A percentile compares a stretch with the other conserved stretches of the same genome.
These are phyloP conservation scores for Auricularia sp. DNA, from an alignment of 768 basidiomycete genomes.

Conservation along the genomic window DNA sequence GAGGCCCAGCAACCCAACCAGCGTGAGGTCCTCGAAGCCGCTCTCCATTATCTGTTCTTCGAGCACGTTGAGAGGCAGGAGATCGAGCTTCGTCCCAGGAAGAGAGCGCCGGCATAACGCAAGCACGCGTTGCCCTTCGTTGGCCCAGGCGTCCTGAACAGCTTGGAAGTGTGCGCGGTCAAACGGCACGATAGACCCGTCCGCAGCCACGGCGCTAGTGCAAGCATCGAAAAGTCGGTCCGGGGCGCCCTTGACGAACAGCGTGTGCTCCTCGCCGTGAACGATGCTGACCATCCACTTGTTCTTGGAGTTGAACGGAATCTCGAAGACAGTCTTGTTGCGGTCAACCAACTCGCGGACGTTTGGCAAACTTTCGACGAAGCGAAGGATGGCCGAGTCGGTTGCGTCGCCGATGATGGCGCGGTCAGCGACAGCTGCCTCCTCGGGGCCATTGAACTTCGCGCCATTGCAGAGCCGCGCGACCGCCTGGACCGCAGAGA, in stretches of 20 bases:
- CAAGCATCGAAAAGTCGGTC: constrained; percentile 41
- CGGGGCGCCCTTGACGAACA: constrained; percentile 49
- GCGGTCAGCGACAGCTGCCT: constrained; percentile 23
- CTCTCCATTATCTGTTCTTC: constrained; percentile 31
- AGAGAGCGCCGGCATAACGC: constrained; percentile 29
- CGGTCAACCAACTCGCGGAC: constrained; percentile 14
- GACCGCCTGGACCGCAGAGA: constrained; percentile 27
- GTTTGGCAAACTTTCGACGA: constrained; percentile 27
- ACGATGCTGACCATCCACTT: constrained; percentile 49
- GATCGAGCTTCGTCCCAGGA: constrained; percentile 16
- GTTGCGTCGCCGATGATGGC: constrained; percentile 39
- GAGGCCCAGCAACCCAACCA: constrained; percentile 50
- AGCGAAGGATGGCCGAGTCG: constrained; percentile 45
- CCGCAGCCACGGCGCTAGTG: constrained; percentile 15
- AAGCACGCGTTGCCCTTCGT: constrained; percentile 51
- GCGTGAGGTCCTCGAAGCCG: constrained; percentile 34
- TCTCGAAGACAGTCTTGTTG: constrained; percentile 23
- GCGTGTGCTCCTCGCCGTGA: constrained; percentile 17
- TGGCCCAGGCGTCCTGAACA: constrained; percentile 40
- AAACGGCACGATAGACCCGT: constrained; percentile 26
- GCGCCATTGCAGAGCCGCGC: constrained; percentile 52
- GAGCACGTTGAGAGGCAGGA: constrained; percentile 16
- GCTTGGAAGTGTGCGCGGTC: constrained; percentile 22
- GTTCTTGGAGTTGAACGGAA: constrained; percentile 40
- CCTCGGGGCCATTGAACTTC: constrained; percentile 29